Base-by-base conservation (phyloP, 2,329 filamentous ascomycete species). In the Dothideomycetes sp. region DNA sequence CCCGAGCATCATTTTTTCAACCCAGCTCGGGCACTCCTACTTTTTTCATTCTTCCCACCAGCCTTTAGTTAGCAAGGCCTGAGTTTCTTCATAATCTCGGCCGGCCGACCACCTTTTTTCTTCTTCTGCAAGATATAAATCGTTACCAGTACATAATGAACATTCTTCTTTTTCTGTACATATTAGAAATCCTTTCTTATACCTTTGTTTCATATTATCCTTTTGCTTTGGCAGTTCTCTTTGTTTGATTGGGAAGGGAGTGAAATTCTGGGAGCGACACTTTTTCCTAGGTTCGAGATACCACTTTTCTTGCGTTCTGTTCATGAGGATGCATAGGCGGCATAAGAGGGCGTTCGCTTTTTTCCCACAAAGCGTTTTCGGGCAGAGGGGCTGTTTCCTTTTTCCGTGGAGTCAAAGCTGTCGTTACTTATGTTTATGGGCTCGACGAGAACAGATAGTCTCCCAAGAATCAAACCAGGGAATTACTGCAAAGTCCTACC, bases 91-190 rank as follows among this genome's bases (percentile, higher is more conserved):
- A 33, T 4, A 29, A 3, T 13, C 4, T 18, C 31, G 31, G 39
- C 39, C 22, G 39, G 39, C 39, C 31, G 39, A 41, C 17, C n/a
- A 18, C 18, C 23, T 31, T 12, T 19, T n/a, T n/a, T n/a, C n/a
- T n/a, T n/a, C n/a, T n/a, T n/a, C n/a, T n/a, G n/a, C n/a, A n/a
- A n/a, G n/a, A n/a, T n/a, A n/a, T n/a, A n/a, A n/a, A n/a, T n/a
- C n/a, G n/a, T n/a, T 12, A 36, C 20, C 18, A 31, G 17, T 42
- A 33, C 32, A 40, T 30, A 34, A 32, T 41, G 37, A 7, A 25
- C 12, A 33, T 41, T 18, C 32, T 20, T 35, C 12, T n/a, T 36
- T 42, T 31, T 34, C 15, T 42, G 40, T 42, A 42, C 22, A 42
- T 42, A 42, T 16, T n/a, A n/a, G n/a, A n/a, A n/a, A n/a, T n/a